These are phyloP conservation scores for Jaltomata sinuosa DNA, from an alignment of 257 asterid species.

Conservation along the genomic window DNA sequence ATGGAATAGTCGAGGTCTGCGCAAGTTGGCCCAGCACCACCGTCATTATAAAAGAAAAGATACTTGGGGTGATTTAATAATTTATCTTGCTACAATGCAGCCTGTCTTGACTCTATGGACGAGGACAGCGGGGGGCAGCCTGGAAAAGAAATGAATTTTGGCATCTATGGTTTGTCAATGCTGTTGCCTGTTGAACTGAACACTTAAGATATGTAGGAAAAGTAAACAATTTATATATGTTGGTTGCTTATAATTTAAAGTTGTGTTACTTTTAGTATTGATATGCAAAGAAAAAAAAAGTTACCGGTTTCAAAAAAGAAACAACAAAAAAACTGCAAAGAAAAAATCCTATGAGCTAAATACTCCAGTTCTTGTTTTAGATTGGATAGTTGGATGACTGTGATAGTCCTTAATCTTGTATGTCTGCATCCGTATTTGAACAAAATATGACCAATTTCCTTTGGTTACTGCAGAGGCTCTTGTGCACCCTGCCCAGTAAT, in stretches of 20 bases:
- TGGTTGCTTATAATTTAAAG: neutral
- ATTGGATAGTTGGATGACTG: neutral
- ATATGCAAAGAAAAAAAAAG: neutral
- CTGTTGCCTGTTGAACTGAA: neutral
- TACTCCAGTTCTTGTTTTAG: neutral
- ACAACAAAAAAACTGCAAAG: too few relatives aligned
- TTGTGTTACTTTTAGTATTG: neutral
- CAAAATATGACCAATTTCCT: constrained; percentile 16
- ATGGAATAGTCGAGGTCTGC: too few relatives aligned
- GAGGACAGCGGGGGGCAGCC: neutral
- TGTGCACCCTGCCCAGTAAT: constrained; percentile 94
- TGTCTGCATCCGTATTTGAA: neutral
- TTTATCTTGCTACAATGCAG: neutral
- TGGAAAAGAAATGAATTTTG: neutral
- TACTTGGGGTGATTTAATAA: neutral
- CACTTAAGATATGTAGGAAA: neutral
- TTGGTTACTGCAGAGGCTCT: constrained; percentile 60
- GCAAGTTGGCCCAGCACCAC: neutral
- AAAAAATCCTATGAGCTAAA: neutral
- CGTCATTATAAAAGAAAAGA: neutral
- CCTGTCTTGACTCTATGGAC: neutral
- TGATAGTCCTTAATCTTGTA: neutral
- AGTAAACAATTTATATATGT: neutral
- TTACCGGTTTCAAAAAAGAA: too few relatives aligned
- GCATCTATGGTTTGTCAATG: neutral